Evolutionary conservation across 139 green algal genomes (phyloP).

Genomic region (Chlamydomonas eustigma): DNA sequence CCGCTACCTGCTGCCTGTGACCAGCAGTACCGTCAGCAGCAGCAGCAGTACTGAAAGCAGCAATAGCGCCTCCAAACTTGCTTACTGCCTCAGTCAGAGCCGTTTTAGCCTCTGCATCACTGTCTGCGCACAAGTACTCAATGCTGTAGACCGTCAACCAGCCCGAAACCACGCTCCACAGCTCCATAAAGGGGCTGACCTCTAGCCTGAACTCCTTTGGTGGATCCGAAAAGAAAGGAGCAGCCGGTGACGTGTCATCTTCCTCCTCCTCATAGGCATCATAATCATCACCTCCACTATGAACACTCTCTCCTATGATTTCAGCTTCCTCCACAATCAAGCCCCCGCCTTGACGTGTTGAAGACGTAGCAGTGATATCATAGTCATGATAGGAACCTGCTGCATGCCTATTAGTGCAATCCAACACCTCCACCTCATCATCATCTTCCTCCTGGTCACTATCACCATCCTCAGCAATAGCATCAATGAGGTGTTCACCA

Average conservation of each 20-base stretch:
- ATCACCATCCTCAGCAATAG: too few species aligned
- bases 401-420: too few species aligned
- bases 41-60: not conserved
- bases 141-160: not conserved
- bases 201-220: not conserved
- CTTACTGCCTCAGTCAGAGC: not conserved
- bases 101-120: not conserved
- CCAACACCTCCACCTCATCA: too few species aligned
- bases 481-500: too few species aligned
- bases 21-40: not conserved
- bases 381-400: too few species aligned
- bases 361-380: too few species aligned
- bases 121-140: not conserved
- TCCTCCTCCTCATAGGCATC: not conserved
- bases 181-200: conserved; percentile 4
- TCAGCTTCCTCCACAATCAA: too few species aligned
- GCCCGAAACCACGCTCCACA: not conserved
- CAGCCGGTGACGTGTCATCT: not conserved
- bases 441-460: too few species aligned
- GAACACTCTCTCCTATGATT: too few species aligned
- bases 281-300: not conserved
- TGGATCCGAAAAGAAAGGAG: not conserved
- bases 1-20: not conserved
- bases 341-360: too few species aligned
- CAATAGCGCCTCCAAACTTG: not conserved